Conservation (phyloP, 768 basidiomycete species). For the Punctularia strigosozonata region DNA sequence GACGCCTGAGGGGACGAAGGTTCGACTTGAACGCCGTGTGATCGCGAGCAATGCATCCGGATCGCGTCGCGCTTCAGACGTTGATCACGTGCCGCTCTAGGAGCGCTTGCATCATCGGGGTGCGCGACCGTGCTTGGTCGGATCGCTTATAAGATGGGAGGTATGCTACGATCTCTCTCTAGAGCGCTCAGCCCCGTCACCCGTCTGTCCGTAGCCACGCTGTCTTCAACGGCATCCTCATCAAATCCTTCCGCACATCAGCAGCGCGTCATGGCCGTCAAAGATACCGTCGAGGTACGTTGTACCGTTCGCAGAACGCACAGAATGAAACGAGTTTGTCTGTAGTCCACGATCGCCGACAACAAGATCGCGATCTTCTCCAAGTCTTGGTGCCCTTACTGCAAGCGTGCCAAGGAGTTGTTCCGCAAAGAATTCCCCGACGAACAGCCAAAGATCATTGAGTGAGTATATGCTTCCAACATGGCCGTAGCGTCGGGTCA, state of each 20-base stretch:
- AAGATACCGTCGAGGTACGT: constrained; percentile 30
- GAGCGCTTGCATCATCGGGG: too few species aligned
- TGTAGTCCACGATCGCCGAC: constrained; percentile 20
- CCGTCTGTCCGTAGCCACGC: constrained; percentile 9
- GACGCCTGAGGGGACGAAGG: too few species aligned
- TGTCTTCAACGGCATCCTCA: constrained; percentile 15
- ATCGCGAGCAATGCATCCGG: too few species aligned
- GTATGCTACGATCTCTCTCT: constrained; percentile 14
- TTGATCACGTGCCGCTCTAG: too few species aligned
- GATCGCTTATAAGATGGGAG: neutral
- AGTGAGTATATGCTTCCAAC: constrained; percentile 15
- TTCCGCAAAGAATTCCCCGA: constrained; percentile 20
- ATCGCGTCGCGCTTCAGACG: too few species aligned
- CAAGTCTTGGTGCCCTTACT: constrained; percentile 30
- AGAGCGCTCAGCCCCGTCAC: constrained; percentile 9
- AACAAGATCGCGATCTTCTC: constrained; percentile 29
- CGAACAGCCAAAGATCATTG: constrained; percentile 19
- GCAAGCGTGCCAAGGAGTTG: constrained; percentile 26
- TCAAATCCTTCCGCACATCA: constrained; percentile 21
- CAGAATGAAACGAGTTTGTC: neutral
- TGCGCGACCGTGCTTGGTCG: neutral
- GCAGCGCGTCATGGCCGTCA: constrained; percentile 18
- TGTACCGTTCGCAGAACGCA: too few species aligned
- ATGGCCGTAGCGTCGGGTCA: neutral
- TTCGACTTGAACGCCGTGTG: too few species aligned